Percentiles rank a stretch among this genome's conserved stretches.
These are phyloP conservation scores for Sporothrix variecibatus DNA, from an alignment of 2,329 filamentous ascomycete species.

Conservation along the genomic window DNA sequence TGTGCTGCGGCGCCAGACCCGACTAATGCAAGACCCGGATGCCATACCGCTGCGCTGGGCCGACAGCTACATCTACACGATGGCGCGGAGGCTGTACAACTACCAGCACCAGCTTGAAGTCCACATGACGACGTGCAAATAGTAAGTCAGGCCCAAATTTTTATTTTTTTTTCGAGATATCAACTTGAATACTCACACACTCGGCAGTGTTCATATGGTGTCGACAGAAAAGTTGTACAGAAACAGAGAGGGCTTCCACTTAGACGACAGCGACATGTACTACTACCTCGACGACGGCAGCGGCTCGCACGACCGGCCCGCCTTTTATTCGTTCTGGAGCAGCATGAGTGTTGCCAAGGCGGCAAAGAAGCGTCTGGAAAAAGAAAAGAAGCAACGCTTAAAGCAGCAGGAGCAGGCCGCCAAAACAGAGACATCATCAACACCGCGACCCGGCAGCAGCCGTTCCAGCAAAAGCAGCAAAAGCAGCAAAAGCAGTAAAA, in stretches of 20 bases:
- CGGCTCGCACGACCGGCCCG: background rate
- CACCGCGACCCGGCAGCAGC: background rate
- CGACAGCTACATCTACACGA: background rate
- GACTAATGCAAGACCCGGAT: slow-evolving; percentile 12
- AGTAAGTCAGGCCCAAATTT: background rate
- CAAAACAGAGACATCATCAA: too few relatives aligned
- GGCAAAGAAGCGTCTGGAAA: background rate
- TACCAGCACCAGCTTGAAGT: background rate
- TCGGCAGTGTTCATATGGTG: slow-evolving; percentile 20
- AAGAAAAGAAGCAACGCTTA: background rate
- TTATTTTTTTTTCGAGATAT: background rate
- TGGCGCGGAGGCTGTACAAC: background rate
- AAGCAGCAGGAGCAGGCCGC: background rate
- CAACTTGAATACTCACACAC: background rate
- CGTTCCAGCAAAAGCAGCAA: background rate
- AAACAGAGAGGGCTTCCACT: background rate
- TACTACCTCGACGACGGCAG: background rate
- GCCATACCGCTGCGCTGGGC: slow-evolving; percentile 11
- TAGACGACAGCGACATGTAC: background rate
- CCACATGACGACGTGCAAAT: slow-evolving; percentile 22
- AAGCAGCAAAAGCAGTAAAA: background rate
- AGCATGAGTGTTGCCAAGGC: background rate
- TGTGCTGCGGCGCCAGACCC: slow-evolving; percentile 7
- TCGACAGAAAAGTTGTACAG: slow-evolving; percentile 6
- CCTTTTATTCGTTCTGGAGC: slow-evolving; percentile 18